Percentiles rank a stretch among this genome's conserved stretches.
Conservation (phyloP, 306 rosid genomes). For the Quercus robur region DNA sequence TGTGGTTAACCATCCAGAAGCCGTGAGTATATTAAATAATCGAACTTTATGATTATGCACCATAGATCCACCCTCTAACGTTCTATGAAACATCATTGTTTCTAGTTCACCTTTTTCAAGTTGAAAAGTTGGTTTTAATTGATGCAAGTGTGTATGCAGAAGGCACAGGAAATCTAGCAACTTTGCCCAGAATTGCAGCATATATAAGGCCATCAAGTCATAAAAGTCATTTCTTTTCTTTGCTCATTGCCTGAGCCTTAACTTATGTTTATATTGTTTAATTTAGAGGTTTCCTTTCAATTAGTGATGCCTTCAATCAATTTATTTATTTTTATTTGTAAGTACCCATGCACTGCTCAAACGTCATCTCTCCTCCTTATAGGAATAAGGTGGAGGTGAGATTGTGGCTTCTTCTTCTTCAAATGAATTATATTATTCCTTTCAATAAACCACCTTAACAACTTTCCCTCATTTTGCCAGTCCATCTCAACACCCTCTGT, state of each 20-base stretch:
- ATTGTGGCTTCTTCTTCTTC: not conserved
- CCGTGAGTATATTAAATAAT: slow-evolving; percentile 48
- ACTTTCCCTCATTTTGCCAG: not conserved
- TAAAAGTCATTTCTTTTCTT: not conserved
- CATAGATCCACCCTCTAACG: slow-evolving; percentile 5
- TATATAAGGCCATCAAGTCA: not conserved
- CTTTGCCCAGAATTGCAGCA: slow-evolving; percentile 57
- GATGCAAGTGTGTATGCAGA: slow-evolving; percentile 42
- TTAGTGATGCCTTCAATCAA: not conserved
- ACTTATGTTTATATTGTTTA: not conserved
- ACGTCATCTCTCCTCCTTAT: too few species aligned
- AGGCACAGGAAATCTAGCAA: slow-evolving; percentile 44
- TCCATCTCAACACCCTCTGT: not conserved
- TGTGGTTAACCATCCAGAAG: slow-evolving; percentile 81
- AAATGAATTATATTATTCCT: not conserved
- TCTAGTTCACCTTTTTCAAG: slow-evolving; percentile 41
- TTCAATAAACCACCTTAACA: not conserved
- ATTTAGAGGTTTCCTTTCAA: not conserved
- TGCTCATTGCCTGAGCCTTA: not conserved
- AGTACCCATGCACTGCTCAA: too few species aligned
- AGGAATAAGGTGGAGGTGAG: not conserved
- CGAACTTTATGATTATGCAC: slow-evolving; percentile 21
- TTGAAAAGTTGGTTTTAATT: slow-evolving; percentile 81
- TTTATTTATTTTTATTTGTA: not conserved
- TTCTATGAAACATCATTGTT: slow-evolving; percentile 12